Conservation (phyloP, 164 flowering plant species). For the Aristolochia contorta region DNA sequence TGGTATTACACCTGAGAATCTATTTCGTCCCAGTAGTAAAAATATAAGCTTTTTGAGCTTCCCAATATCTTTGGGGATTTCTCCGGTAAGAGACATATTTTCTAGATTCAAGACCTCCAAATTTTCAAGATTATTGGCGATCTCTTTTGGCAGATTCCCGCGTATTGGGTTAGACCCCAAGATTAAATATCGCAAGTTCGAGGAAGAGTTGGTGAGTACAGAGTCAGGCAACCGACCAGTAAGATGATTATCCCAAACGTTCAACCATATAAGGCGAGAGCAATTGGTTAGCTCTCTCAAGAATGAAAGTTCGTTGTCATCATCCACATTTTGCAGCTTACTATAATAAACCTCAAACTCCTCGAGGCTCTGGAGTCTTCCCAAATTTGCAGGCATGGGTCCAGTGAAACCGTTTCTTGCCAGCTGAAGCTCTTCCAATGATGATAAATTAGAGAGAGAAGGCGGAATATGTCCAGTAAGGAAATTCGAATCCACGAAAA, state of each 20-base stretch:
- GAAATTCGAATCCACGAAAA: too few relatives aligned
- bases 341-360: neutral
- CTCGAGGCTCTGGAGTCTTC: neutral
- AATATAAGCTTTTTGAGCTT: constrained; percentile 15
- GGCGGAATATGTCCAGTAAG: too few relatives aligned
- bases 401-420: neutral
- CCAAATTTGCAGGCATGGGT: neutral
- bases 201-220: constrained; percentile 27
- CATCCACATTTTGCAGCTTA: constrained; percentile 4
- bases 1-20: constrained; percentile 33
- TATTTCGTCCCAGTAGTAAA: constrained; percentile 30
- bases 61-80: neutral
- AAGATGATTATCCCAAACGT: constrained; percentile 21
- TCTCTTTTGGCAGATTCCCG: too few relatives aligned
- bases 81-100: too few relatives aligned
- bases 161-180: neutral
- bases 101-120: too few relatives aligned
- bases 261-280: constrained; percentile 22
- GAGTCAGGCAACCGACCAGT: constrained; percentile 40
- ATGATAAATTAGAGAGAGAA: too few relatives aligned
- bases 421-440: too few relatives aligned
- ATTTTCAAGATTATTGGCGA: too few relatives aligned
- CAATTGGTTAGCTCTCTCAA: constrained; percentile 12
- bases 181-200: constrained; percentile 19
- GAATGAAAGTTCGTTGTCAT: constrained; percentile 9